A percentile compares a stretch with the other conserved stretches of the same genome.
phyloP scores from a whole-genome alignment of 2,329 filamentous ascomycete genomes.

The Calycina marina region DNA sequence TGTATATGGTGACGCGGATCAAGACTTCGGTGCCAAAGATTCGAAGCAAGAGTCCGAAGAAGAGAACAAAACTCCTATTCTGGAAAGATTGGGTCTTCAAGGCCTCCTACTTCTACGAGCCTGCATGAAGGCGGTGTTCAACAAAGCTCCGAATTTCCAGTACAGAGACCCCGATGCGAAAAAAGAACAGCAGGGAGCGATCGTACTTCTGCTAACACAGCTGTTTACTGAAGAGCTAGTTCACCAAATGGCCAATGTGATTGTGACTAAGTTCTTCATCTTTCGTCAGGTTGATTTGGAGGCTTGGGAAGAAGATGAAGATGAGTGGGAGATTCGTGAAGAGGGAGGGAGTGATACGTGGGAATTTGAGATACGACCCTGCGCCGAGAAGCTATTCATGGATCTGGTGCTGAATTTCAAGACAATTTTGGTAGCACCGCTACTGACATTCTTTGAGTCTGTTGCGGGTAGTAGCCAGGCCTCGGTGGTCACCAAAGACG shows the following conservation, averaged over 20 bases:
- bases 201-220: constrained; percentile 52
- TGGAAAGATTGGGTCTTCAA: constrained; percentile 70
- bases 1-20: constrained; percentile 40
- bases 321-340: constrained; percentile 89
- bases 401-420: constrained; percentile 87
- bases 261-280: constrained; percentile 79
- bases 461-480: constrained; percentile 47
- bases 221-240: constrained; percentile 68
- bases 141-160: constrained; percentile 67
- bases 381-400: constrained; percentile 85
- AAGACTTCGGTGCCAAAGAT: constrained; percentile 27
- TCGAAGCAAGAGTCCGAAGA: constrained; percentile 30
- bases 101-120: constrained; percentile 69
- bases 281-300: constrained; percentile 75
- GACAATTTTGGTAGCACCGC: constrained; percentile 59
- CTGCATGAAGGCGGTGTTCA: constrained; percentile 75
- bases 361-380: constrained; percentile 85
- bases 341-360: constrained; percentile 73
- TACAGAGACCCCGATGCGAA: constrained; percentile 64
- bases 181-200: constrained; percentile 58
- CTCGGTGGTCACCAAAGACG: constrained; percentile 78
- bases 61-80: constrained; percentile 43
- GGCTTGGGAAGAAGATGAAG: constrained; percentile 86
- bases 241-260: constrained; percentile 64
- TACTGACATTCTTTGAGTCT: constrained; percentile 70